phyloP scores from a whole-genome alignment of 2,329 filamentous ascomycete species.

The Rosellinia necatrix region DNA sequence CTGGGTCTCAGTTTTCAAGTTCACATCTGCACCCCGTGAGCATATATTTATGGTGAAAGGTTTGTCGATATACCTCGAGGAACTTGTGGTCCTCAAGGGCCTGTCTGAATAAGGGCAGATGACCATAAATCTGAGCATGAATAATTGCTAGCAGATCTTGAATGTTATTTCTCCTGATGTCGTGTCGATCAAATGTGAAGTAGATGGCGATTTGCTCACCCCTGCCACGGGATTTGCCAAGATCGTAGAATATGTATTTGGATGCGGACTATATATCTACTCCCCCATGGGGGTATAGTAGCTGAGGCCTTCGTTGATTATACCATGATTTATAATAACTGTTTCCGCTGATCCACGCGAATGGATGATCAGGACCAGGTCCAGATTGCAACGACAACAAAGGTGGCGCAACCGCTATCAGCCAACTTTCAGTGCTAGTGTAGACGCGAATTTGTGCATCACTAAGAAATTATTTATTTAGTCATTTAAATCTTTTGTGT shows the following conservation, averaged over 20 bases:
- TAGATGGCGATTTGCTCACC: conserved; percentile 9
- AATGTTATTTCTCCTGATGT: conserved; percentile 3
- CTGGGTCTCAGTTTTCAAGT: not conserved
- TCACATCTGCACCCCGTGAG: conserved; percentile 2
- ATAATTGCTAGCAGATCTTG: conserved; percentile 13
- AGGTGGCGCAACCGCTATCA: not conserved
- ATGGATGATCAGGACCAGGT: not conserved
- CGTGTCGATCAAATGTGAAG: conserved; percentile 13
- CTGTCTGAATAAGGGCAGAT: too few relatives aligned
- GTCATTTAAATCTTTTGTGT: too few relatives aligned
- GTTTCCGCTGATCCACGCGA: conserved; percentile 13
- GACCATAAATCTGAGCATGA: not conserved
- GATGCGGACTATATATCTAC: conserved; percentile 1
- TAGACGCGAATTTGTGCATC: too few relatives aligned
- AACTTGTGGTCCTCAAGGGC: too few relatives aligned
- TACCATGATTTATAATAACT: conserved; percentile 12
- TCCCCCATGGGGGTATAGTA: conserved; percentile 4
- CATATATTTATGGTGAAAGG: too few relatives aligned
- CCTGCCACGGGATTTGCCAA: not conserved
- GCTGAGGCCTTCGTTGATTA: conserved; percentile 5
- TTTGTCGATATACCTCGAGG: too few relatives aligned
- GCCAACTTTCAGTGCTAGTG: not conserved
- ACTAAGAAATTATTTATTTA: too few relatives aligned
- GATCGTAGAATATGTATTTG: conserved; percentile 8
- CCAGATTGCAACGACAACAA: not conserved